Percentiles rank a stretch among this genome's conserved stretches.
Conservation (phyloP, 495 filamentous ascomycete genomes). For the Aspergillus diversus region DNA sequence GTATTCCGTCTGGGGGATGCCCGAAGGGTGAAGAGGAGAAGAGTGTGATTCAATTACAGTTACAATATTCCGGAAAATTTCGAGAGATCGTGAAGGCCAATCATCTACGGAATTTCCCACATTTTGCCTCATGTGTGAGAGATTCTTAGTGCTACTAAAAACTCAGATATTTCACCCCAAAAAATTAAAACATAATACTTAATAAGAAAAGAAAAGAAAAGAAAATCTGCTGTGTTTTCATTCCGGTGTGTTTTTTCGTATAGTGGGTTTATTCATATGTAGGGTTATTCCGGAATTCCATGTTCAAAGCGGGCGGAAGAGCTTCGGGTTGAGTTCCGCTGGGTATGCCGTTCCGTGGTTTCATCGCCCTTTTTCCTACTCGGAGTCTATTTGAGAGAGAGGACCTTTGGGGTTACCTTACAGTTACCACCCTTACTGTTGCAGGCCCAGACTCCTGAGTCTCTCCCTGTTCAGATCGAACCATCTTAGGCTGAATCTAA, state of each 20-base stretch:
- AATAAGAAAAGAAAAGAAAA: neutral
- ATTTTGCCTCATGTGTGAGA: too few species aligned
- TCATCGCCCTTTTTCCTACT: conserved; percentile 8
- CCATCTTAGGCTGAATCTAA: conserved; percentile 19
- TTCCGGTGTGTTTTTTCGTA: neutral
- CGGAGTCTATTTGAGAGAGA: conserved; percentile 4
- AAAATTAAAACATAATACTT: too few species aligned
- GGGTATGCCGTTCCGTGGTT: neutral
- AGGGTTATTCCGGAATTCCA: neutral
- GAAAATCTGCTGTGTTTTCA: neutral
- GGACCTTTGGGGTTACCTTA: conserved; percentile 20
- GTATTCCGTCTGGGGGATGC: neutral
- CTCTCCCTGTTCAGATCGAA: neutral
- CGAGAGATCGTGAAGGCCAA: too few species aligned
- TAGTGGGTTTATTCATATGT: neutral
- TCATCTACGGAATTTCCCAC: too few species aligned
- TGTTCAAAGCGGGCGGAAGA: neutral
- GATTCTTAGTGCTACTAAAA: too few species aligned
- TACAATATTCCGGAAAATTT: too few species aligned
- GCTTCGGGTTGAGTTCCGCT: conserved; percentile 1
- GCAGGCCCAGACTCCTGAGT: neutral
- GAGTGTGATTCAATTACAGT: too few species aligned
- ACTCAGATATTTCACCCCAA: too few species aligned
- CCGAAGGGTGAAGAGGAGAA: neutral
- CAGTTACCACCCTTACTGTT: conserved; percentile 4